Conservation (phyloP, 192 early-diverging fungal genomes). For the Linnemannia zychae region DNA sequence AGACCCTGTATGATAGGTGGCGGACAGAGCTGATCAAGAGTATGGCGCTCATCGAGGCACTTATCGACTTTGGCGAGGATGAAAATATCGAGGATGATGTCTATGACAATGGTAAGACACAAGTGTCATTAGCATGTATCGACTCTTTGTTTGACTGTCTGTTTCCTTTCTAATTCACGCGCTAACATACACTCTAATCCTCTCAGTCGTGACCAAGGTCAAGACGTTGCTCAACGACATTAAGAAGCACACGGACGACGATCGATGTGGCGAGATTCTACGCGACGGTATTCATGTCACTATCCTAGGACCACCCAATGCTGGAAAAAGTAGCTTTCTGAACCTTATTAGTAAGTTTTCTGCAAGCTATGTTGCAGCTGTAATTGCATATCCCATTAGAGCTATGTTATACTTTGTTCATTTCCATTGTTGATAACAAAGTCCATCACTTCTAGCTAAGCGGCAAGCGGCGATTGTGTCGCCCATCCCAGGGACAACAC, state of each 20-base stretch:
- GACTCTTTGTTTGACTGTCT: background rate
- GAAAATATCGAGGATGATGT: conserved; percentile 84
- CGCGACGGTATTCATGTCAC: conserved; percentile 77
- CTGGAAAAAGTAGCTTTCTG: conserved; percentile 82
- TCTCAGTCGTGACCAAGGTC: conserved; percentile 27
- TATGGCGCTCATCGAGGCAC: conserved; percentile 76
- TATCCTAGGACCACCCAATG: conserved; percentile 83
- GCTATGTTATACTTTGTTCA: background rate
- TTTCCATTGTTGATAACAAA: background rate
- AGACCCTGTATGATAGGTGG: conserved; percentile 75
- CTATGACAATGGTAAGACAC: conserved; percentile 59
- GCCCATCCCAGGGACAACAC: conserved; percentile 79
- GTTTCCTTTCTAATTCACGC: background rate
- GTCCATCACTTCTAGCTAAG: conserved; percentile 60
- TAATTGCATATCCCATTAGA: background rate
- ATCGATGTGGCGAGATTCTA: conserved; percentile 78
- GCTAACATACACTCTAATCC: background rate
- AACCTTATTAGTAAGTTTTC: conserved; percentile 70
- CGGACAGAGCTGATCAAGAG: conserved; percentile 66
- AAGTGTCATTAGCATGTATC: too few species aligned
- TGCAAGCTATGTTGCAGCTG: background rate
- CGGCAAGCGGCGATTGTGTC: conserved; percentile 84
- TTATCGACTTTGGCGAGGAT: conserved; percentile 86
- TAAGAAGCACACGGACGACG: conserved; percentile 72
- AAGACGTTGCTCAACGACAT: conserved; percentile 15